Conservation (phyloP, 208 protist species). For the Zelonia costaricensis region DNA sequence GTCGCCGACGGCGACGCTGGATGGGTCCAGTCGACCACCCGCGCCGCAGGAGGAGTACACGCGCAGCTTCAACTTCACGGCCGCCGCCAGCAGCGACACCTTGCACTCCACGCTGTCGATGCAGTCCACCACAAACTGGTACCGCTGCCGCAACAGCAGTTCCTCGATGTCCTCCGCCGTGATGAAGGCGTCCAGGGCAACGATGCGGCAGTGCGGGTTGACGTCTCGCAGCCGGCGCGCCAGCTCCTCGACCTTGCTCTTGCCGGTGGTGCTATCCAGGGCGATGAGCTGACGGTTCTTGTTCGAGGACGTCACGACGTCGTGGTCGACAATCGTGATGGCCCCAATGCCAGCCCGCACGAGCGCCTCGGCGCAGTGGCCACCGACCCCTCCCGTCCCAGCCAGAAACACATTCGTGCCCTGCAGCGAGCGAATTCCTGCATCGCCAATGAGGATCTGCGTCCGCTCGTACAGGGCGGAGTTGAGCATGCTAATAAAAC, state of each 20-base stretch:
- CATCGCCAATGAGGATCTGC: conserved; percentile 83
- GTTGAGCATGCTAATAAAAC: conserved; percentile 73
- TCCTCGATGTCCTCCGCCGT: conserved; percentile 68
- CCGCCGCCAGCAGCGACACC: conserved; percentile 68
- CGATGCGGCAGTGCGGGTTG: conserved; percentile 67
- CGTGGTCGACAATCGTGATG: conserved; percentile 89
- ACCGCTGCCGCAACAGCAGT: conserved; percentile 70
- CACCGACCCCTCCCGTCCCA: conserved; percentile 86
- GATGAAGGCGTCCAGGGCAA: conserved; percentile 71
- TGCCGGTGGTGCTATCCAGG: conserved; percentile 83
- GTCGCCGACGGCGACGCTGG: conserved; percentile 57
- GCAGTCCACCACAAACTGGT: conserved; percentile 89
- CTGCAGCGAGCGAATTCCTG: conserved; percentile 61
- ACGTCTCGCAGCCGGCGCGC: conserved; percentile 80
- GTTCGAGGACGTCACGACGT: conserved; percentile 86
- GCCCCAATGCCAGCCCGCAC: conserved; percentile 85
- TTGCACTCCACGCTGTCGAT: conserved; percentile 93
- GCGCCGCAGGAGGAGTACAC: conserved; percentile 85
- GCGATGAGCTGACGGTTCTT: conserved; percentile 93
- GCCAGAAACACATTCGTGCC: conserved; percentile 76
- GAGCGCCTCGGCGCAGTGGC: conserved; percentile 86
- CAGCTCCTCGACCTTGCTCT: conserved; percentile 84
- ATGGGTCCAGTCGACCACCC: conserved; percentile 80
- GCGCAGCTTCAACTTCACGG: conserved; percentile 51
- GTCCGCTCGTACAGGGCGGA: conserved; percentile 84